A percentile compares a stretch with the other conserved stretches of the same genome.
phyloP scores from a whole-genome alignment of 1,284 basidiomycete species.

The Spongispora temasekensis region DNA sequence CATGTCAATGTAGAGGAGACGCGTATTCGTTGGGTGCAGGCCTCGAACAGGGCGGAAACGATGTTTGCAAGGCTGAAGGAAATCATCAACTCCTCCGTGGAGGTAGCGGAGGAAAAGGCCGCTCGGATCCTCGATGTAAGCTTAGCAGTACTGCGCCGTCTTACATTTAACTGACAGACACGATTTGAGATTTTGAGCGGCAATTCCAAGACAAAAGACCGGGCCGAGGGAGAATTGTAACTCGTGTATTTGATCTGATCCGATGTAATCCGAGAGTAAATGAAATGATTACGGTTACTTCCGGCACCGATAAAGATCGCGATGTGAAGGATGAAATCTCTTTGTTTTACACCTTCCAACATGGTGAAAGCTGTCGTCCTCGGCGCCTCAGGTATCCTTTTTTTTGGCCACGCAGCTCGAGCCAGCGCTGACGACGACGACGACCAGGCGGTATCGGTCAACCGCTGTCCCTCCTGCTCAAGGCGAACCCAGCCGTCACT shows the following conservation, averaged over 20 bases:
- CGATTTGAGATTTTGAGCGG: slow-evolving; percentile 38
- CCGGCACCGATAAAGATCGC: slow-evolving; percentile 24
- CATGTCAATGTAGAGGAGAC: slow-evolving; percentile 57
- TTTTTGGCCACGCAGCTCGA: neutral
- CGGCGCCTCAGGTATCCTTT: slow-evolving; percentile 77
- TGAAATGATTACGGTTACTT: too few species aligned
- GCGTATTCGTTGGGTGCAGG: slow-evolving; percentile 76
- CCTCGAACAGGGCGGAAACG: slow-evolving; percentile 54
- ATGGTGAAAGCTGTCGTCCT: slow-evolving; percentile 95
- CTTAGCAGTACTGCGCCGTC: neutral
- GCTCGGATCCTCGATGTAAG: slow-evolving; percentile 40
- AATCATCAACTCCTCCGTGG: slow-evolving; percentile 61
- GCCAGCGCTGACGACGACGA: slow-evolving; percentile 5
- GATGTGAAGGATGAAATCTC: neutral
- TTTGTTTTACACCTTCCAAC: slow-evolving; percentile 40
- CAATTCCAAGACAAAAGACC: too few species aligned
- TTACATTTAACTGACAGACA: neutral
- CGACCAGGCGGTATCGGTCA: slow-evolving; percentile 84
- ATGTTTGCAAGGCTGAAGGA: slow-evolving; percentile 61
- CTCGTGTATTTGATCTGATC: too few species aligned
- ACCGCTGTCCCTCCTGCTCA: slow-evolving; percentile 89
- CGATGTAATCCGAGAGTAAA: too few species aligned
- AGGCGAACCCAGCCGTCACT: slow-evolving; percentile 81
- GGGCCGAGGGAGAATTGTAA: too few species aligned
- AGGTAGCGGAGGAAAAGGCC: slow-evolving; percentile 70